Conservation (phyloP, 2,329 filamentous ascomycete genomes). For the Xylaria polymorpha region DNA sequence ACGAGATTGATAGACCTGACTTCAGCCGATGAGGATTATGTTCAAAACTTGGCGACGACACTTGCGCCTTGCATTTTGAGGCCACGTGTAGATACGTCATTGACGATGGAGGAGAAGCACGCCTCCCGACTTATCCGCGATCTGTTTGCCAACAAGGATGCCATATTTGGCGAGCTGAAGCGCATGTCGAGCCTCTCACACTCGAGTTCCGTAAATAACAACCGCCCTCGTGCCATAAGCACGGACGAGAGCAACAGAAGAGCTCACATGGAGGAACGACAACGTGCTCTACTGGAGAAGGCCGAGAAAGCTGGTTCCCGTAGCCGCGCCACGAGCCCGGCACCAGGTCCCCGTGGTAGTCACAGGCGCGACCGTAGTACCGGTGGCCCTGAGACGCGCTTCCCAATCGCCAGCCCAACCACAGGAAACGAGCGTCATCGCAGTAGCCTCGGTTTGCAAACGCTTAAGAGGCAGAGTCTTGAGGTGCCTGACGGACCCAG, state of each 20-base stretch:
- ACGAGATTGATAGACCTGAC: constrained; percentile 96
- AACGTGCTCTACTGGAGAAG: constrained; percentile 80
- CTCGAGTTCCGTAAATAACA: constrained; percentile 66
- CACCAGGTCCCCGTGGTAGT: constrained; percentile 63
- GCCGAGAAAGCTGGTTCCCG: constrained; percentile 70
- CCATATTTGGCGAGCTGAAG: constrained; percentile 96
- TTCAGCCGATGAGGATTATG: constrained; percentile 90
- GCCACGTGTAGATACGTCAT: constrained; percentile 84
- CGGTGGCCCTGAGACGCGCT: constrained; percentile 78
- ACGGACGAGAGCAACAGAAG: constrained; percentile 96
- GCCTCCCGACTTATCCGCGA: constrained; percentile 90
- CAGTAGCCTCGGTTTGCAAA: constrained; percentile 56
- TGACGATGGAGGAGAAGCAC: constrained; percentile 96
- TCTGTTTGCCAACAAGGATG: constrained; percentile 91
- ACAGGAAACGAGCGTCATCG: constrained; percentile 64
- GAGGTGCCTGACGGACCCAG: constrained; percentile 78
- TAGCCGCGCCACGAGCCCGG: constrained; percentile 80
- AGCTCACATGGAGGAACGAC: constrained; percentile 92
- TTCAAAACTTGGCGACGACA: constrained; percentile 76
- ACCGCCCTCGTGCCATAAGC: constrained; percentile 85
- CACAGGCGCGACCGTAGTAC: constrained; percentile 86
- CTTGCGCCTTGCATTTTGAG: constrained; percentile 89
- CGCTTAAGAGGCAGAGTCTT: constrained; percentile 74
- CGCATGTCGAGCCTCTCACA: constrained; percentile 80
- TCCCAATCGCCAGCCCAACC: constrained; percentile 80